A percentile compares a stretch with the other conserved stretches of the same genome.
These are phyloP conservation scores for Lentinula sp. DNA, from an alignment of 768 basidiomycete genomes.

Conservation along the genomic window DNA sequence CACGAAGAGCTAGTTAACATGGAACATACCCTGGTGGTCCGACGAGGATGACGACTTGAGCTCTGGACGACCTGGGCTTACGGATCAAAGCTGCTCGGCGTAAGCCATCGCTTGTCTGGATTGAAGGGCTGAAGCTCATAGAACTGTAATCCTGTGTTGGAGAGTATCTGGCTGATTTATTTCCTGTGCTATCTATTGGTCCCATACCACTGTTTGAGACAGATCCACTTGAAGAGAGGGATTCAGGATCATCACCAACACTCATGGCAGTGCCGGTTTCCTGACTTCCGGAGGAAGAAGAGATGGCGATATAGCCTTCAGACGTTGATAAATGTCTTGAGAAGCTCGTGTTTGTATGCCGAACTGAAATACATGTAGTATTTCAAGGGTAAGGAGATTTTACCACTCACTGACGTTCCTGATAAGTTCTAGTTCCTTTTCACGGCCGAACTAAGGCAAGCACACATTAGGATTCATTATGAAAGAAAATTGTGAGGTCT, in stretches of 20 bases:
- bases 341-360: constrained; percentile 51
- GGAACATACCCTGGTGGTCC: constrained; percentile 56
- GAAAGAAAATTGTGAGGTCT: constrained; percentile 8
- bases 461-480: background rate
- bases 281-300: constrained; percentile 26
- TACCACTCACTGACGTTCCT: constrained; percentile 53
- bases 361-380: constrained; percentile 28
- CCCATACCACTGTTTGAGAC: constrained; percentile 19
- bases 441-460: constrained; percentile 53
- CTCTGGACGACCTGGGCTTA: constrained; percentile 37
- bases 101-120: constrained; percentile 34
- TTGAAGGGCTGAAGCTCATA: constrained; percentile 24
- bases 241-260: constrained; percentile 34
- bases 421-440: constrained; percentile 64
- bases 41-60: constrained; percentile 55
- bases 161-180: constrained; percentile 11
- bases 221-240: constrained; percentile 36
- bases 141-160: constrained; percentile 18
- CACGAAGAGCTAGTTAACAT: background rate
- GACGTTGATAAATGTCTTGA: constrained; percentile 44
- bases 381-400: constrained; percentile 7
- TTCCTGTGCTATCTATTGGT: background rate
- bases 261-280: constrained; percentile 19
- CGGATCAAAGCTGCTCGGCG: constrained; percentile 38
- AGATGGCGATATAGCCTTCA: constrained; percentile 33